Percentiles rank a stretch among this genome's conserved stretches.
These are phyloP conservation scores for Solanum acaule DNA, from an alignment of 257 asterid genomes.

Conservation along the genomic window DNA sequence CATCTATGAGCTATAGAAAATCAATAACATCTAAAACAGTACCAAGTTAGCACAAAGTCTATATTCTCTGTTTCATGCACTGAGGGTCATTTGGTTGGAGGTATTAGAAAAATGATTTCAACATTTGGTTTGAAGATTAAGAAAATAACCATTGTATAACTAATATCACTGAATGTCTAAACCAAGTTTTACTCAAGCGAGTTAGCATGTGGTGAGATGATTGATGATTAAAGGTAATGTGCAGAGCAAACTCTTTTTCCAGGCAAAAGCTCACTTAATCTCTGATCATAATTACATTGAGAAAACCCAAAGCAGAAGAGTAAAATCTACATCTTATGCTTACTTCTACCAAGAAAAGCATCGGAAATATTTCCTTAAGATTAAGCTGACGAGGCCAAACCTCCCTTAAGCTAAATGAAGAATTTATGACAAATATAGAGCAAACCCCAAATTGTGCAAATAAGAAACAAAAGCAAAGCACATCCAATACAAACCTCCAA, in stretches of 20 bases:
- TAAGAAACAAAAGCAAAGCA: not conserved
- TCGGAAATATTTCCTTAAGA: not conserved
- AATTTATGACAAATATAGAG: not conserved
- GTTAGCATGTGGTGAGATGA: not conserved
- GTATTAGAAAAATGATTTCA: not conserved
- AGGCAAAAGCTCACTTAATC: not conserved
- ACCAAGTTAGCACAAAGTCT: not conserved
- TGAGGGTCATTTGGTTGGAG: not conserved
- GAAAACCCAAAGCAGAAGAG: not conserved
- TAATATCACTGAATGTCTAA: not conserved
- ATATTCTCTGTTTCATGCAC: not conserved
- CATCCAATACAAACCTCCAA: constrained; percentile 72
- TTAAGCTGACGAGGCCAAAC: not conserved
- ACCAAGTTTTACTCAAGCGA: not conserved
- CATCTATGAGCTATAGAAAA: not conserved
- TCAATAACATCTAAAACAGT: not conserved
- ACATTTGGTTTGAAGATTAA: not conserved
- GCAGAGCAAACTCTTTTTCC: not conserved
- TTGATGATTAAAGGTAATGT: not conserved
- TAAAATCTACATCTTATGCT: not conserved
- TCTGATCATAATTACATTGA: not conserved
- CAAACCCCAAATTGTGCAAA: not conserved
- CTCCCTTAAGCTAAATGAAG: not conserved
- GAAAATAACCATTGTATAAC: not conserved
- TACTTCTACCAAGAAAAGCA: not conserved